A percentile compares a stretch with the other conserved stretches of the same genome.
Evolutionary conservation across 768 basidiomycete species (phyloP).

Genomic region (Scleroderma bovista): DNA sequence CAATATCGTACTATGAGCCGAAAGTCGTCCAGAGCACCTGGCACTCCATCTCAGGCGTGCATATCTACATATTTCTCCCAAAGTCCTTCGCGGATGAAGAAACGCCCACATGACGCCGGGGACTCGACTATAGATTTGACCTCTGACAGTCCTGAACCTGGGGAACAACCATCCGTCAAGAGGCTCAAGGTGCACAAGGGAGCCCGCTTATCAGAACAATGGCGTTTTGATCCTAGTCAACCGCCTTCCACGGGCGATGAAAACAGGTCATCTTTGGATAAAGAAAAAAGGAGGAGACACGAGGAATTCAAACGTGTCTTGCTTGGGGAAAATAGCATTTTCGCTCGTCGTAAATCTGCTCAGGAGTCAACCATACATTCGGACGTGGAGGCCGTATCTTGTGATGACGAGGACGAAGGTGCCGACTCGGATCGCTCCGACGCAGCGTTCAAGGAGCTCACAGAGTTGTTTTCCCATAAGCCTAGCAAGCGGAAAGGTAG

Average conservation of each 20-base stretch:
- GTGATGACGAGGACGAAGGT: constrained; percentile 20
- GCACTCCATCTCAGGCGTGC: constrained; percentile 25
- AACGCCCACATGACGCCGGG: constrained; percentile 19
- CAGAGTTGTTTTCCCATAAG: constrained; percentile 40
- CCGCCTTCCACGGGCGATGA: not conserved
- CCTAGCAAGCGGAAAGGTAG: constrained; percentile 33
- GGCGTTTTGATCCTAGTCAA: constrained; percentile 38
- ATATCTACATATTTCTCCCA: constrained; percentile 40
- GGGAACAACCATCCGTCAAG: constrained; percentile 24
- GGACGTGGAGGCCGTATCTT: constrained; percentile 17
- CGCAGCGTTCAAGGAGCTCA: constrained; percentile 41
- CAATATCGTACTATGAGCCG: constrained; percentile 13
- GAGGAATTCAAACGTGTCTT: constrained; percentile 52
- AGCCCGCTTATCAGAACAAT: constrained; percentile 30
- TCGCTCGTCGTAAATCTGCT: constrained; percentile 18
- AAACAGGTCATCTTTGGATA: constrained; percentile 13
- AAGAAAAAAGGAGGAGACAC: constrained; percentile 40
- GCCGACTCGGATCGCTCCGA: constrained; percentile 40
- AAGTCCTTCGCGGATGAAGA: constrained; percentile 17
- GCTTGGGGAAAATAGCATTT: constrained; percentile 39
- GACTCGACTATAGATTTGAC: constrained; percentile 51
- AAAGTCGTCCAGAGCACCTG: constrained; percentile 1
- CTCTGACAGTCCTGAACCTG: constrained; percentile 30
- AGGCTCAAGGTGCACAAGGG: constrained; percentile 19
- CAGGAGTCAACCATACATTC: constrained; percentile 10